A percentile compares a stretch with the other conserved stretches of the same genome.
phyloP scores from a whole-genome alignment of 208 protist genomes.

The Acanthamoeba royreba region DNA sequence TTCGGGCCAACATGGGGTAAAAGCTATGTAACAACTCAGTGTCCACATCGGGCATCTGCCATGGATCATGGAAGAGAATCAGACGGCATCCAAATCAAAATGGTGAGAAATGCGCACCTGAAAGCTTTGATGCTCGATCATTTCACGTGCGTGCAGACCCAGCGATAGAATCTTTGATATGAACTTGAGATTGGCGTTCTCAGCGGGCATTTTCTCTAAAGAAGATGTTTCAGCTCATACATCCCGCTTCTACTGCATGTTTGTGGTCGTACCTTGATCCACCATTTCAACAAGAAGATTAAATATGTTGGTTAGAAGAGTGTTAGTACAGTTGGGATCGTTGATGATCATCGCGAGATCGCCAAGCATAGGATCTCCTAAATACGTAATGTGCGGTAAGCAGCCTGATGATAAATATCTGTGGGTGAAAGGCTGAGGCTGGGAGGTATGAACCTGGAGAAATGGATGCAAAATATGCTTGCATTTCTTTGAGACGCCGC shows the following conservation, averaged over 20 bases:
- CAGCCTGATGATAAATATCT: not conserved
- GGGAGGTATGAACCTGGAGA: not conserved
- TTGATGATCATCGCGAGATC: constrained; percentile 59
- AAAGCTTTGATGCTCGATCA: constrained; percentile 29
- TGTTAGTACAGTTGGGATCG: constrained; percentile 41
- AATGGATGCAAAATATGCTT: not conserved
- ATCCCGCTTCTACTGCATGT: no score
- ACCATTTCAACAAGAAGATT: constrained; percentile 44
- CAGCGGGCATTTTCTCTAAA: constrained; percentile 53
- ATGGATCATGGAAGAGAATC: not conserved
- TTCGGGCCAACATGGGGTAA: constrained; percentile 42
- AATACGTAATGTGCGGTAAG: not conserved
- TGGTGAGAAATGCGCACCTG: not conserved
- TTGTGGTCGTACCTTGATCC: constrained; percentile 25
- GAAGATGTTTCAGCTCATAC: no score
- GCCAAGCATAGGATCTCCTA: not conserved
- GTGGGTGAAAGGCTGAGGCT: not conserved
- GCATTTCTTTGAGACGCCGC: constrained; percentile 50
- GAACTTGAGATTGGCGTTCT: constrained; percentile 54
- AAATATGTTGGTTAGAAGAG: constrained; percentile 36
- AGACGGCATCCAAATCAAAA: not conserved
- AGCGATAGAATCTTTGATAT: constrained; percentile 41
- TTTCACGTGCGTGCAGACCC: not conserved
- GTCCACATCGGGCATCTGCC: constrained; percentile 25
- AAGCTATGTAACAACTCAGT: constrained; percentile 45